Evolutionary conservation across 306 rosid genomes (phyloP), one percentile per base, ranked within the genome.

Genomic region (Acacia acuminata): DNA sequence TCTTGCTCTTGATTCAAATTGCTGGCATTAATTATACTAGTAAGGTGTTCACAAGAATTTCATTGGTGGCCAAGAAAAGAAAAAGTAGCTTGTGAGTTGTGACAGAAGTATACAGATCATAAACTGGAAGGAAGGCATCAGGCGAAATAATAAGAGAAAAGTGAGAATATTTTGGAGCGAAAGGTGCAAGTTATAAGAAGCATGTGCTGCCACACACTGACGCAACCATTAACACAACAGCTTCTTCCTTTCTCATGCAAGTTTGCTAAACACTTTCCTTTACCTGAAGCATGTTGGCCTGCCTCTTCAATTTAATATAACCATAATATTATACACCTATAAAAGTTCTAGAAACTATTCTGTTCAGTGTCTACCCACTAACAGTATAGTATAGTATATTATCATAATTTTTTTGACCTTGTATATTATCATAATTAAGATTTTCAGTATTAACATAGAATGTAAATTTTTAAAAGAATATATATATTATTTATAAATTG

Each of bases 101-200:
- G 44, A 72, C 36, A 61, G 75, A 50, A 53, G 45, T 44, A 36
- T 24, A 47, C 27, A 15, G 42, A 55, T 68, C 2, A 32, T 42
- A 36, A 11, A 60, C 5, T 48, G 74, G 63, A 73, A 70, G 73
- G 48, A 68, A 75, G 45, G 76, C 51, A 63, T 61, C 7, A 86
- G 67, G 60, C 73, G 83, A 71, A 77, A 2, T 8, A 58, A 71
- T 73, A 77, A 84, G 15, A 81, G 71, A 40, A 68, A 77, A 70
- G 7, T 9, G 19, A 4, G 15, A 66, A 14, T 27, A 64, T 64
- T 64, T 64, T 64, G 38, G n/a, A 15, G 5, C 70, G 30, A 30
- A 64, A 30, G 42, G n/a, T 64, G 70, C n/a, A 14, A 30, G 70
- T 5, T 64, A n/a, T 24, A 10, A 10, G 15, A 3, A 63, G 68